Evolutionary conservation across 176 grass and related monocot species (phyloP), one percentile per base, ranked within the genome.

Genomic region (Miscanthus lutarioriparius): DNA sequence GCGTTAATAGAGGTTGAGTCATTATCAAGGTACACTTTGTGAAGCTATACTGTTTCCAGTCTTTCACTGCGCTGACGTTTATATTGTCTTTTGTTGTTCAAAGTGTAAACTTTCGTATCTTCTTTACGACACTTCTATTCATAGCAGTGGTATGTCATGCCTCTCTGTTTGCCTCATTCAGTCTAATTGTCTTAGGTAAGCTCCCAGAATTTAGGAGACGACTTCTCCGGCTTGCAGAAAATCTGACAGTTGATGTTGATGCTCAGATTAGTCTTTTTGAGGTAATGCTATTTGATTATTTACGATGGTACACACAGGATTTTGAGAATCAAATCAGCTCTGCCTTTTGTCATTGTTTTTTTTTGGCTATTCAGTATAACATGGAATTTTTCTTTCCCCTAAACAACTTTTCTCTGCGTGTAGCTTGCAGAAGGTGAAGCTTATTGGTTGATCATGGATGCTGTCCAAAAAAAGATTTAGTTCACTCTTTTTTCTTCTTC

Each of bases 151-250:
- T 94, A 88, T 74, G 38, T 87, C 75, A 92, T 97, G 58, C 83
- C 80, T 79, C 74, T 92, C 74, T 93, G 74, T 97, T 94, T 91
- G 86, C 85, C 86, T 94, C 92, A 89, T 95, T 85, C 89, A 95
- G 92, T 91, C 91, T 95, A 85, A 68, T 95, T 93, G 80, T 95
- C 82, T 90, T 98, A 91, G 92, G 95, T 91, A 98, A 43, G 10
- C 41, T 43, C 41, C 10, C 9, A 43, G 2, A 43, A 43, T 43
- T 43, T 43, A 43, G 10, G 9, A 98, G 77, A 85, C 91, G 92
- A 83, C 73, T 95, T 84, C 84, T 69, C 36, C 93, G 89, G 8
- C 7, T 40, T 40, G 1, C 39, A 40, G 8, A 40, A 40, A 40
- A 40, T 40, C 39, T 40, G 6, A 4, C 7, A 7, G 37, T 38